A percentile compares a stretch with the other conserved stretches of the same genome.
phyloP scores from a whole-genome alignment of 768 basidiomycete genomes.

The Mycena rosella region DNA sequence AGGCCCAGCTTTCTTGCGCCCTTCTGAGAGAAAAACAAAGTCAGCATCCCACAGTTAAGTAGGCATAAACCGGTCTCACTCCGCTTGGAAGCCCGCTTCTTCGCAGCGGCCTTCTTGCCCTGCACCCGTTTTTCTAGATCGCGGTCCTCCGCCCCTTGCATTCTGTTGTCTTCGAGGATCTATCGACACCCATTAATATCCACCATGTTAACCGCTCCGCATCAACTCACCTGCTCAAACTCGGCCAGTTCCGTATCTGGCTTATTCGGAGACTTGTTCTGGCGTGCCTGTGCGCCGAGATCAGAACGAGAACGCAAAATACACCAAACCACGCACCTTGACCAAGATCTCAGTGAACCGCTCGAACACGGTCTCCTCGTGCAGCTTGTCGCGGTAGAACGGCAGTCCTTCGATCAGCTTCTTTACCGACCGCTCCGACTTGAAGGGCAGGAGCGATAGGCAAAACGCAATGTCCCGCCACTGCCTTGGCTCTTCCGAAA shows the following conservation, averaged over 20 bases:
- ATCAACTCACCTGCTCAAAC: constrained; percentile 80
- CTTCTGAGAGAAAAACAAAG: constrained; percentile 18
- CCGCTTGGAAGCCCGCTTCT: constrained; percentile 71
- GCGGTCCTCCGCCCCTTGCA: constrained; percentile 92
- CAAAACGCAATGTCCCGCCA: constrained; percentile 99
- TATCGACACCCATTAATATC: constrained; percentile 44
- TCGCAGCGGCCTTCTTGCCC: constrained; percentile 85
- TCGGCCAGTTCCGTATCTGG: constrained; percentile 95
- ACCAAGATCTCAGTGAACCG: constrained; percentile 91
- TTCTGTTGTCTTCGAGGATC: constrained; percentile 87
- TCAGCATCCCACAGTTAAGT: background rate
- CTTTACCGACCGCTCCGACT: constrained; percentile 96
- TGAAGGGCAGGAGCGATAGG: constrained; percentile 94
- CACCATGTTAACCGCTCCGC: background rate
- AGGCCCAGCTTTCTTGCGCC: constrained; percentile 37
- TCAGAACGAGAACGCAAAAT: constrained; percentile 4
- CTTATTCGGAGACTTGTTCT: constrained; percentile 92
- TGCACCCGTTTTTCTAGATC: constrained; percentile 89
- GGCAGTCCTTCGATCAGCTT: constrained; percentile 94
- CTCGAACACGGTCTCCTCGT: constrained; percentile 85
- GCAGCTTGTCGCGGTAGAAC: constrained; percentile 96
- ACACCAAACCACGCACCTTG: constrained; percentile 66
- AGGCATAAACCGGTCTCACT: constrained; percentile 43
- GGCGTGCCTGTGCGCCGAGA: constrained; percentile 69
- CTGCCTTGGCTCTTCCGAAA: constrained; percentile 90